Conservation (phyloP, 345 rosid species). For the Ceriops zippeliana region DNA sequence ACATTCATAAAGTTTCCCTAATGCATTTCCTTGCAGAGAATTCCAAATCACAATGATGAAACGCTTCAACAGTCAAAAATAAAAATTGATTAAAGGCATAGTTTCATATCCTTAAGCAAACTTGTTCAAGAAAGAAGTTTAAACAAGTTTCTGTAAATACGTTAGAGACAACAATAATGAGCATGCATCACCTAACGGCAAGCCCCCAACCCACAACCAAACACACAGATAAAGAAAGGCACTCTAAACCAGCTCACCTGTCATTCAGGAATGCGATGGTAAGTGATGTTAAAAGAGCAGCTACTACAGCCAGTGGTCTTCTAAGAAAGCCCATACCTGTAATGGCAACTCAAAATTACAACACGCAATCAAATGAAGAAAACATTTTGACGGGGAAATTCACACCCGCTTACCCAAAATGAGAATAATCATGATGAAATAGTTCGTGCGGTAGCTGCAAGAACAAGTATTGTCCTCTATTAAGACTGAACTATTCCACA, state of each 20-base stretch:
- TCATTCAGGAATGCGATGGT: constrained; percentile 82
- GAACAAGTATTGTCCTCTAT: background rate
- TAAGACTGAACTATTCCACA: background rate
- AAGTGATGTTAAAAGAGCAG: constrained; percentile 66
- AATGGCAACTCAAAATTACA: background rate
- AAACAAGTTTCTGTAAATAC: no score
- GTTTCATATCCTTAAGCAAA: no score
- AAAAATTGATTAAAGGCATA: background rate
- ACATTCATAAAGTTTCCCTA: background rate
- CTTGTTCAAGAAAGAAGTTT: no score
- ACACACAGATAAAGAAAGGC: background rate
- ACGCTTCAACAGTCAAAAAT: no score
- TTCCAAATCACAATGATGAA: no score
- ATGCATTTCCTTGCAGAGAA: background rate
- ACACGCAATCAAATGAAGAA: background rate
- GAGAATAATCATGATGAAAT: constrained; percentile 77
- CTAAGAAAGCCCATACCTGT: constrained; percentile 79
- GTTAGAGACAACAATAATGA: no score
- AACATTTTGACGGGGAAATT: background rate
- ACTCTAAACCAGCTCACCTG: constrained; percentile 42
- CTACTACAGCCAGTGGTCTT: constrained; percentile 78
- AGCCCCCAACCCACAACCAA: background rate
- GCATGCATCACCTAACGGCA: no score
- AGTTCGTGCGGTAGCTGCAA: constrained; percentile 90
- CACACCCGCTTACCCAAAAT: constrained; percentile 60